phyloP scores from a whole-genome alignment of 768 basidiomycete genomes.

The Tulasnella sp. region DNA sequence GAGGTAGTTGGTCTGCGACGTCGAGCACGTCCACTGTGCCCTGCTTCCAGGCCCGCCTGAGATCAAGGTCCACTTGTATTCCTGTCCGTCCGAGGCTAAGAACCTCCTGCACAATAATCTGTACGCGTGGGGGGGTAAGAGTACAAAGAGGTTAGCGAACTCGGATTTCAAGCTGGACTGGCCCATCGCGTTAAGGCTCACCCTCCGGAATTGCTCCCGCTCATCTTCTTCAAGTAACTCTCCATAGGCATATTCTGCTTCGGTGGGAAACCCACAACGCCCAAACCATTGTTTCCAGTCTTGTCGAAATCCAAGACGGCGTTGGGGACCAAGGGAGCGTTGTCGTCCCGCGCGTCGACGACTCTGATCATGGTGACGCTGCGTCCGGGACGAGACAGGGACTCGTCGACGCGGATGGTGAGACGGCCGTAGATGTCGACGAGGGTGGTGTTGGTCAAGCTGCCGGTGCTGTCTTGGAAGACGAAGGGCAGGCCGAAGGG shows the following conservation, averaged over 20 bases:
- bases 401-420: conserved; percentile 19
- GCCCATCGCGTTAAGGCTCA: too few relatives aligned
- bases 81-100: conserved; percentile 22
- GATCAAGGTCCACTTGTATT: conserved; percentile 23
- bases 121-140: neutral
- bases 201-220: neutral
- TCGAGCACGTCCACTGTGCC: conserved; percentile 19
- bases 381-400: neutral
- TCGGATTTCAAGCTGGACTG: neutral
- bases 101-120: conserved; percentile 16
- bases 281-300: neutral
- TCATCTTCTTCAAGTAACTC: conserved; percentile 18
- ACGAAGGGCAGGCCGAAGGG: conserved; percentile 21
- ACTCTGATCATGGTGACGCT: conserved; percentile 17
- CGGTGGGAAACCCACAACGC: conserved; percentile 13
- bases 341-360: neutral
- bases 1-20: conserved; percentile 20
- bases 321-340: conserved; percentile 15
- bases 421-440: conserved; percentile 19
- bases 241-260: conserved; percentile 22
- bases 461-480: conserved; percentile 18
- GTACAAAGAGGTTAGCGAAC: neutral
- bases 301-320: conserved; percentile 22
- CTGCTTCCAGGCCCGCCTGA: neutral
- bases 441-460: conserved; percentile 20